Evolutionary conservation across 768 basidiomycete species (phyloP).

Genomic region (Mycena alexandri): DNA sequence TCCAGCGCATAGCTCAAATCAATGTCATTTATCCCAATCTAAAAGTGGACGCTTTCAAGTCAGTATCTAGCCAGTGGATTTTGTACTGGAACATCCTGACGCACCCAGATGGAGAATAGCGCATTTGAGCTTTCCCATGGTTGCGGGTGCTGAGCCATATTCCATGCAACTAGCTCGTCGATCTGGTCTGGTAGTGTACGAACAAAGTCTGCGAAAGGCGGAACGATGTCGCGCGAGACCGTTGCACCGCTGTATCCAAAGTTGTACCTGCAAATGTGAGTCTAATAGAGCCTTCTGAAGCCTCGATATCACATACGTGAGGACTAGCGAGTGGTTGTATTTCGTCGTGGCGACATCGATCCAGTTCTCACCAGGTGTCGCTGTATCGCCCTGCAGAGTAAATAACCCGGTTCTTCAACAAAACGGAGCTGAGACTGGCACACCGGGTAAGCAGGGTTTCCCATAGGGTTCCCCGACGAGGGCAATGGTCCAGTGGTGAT

Average conservation of each 20-base stretch:
- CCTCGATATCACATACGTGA: conserved; percentile 51
- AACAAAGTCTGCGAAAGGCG: conserved; percentile 50
- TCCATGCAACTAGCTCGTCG: conserved; percentile 49
- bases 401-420: conserved; percentile 8
- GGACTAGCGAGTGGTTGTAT: conserved; percentile 51
- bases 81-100: conserved; percentile 11
- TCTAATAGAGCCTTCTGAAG: conserved; percentile 14
- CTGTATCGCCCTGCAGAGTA: conserved; percentile 44
- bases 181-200: conserved; percentile 57
- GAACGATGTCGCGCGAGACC: conserved; percentile 52
- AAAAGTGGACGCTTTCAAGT: background rate
- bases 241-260: conserved; percentile 55
- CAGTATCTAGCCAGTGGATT: conserved; percentile 11
- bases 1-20: conserved; percentile 48
- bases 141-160: conserved; percentile 45
- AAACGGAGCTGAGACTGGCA: conserved; percentile 12
- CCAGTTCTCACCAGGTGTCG: conserved; percentile 55
- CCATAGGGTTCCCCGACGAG: conserved; percentile 49
- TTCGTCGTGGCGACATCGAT: conserved; percentile 50
- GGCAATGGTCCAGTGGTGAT: conserved; percentile 44
- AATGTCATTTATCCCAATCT: conserved; percentile 64
- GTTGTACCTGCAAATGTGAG: conserved; percentile 40
- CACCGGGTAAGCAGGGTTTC: conserved; percentile 52
- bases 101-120: conserved; percentile 55
- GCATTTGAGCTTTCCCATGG: conserved; percentile 55